Evolutionary conservation across 148 eudicot species (phyloP).

Genomic region (Rhododendron kiyosumense): DNA sequence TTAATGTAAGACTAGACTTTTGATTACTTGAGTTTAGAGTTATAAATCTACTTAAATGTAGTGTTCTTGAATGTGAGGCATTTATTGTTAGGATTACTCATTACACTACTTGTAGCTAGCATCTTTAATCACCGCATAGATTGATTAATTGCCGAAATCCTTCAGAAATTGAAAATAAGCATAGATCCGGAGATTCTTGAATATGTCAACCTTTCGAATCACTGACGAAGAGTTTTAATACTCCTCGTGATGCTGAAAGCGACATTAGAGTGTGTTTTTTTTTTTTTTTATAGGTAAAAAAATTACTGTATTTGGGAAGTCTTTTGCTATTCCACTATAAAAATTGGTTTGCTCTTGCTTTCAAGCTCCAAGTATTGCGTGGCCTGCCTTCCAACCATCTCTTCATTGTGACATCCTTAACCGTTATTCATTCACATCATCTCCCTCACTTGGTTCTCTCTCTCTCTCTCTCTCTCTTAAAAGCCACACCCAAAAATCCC

Average conservation of each 20-base stretch:
- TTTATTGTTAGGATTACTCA: neutral
- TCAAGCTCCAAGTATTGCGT: constrained; percentile 6
- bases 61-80: neutral
- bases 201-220: neutral
- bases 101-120: neutral
- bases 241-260: neutral
- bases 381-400: constrained; percentile 7
- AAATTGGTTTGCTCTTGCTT: neutral
- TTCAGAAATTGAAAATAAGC: neutral
- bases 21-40: neutral
- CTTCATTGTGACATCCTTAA: neutral
- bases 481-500: neutral
- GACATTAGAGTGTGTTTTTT: no score
- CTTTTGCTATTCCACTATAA: neutral
- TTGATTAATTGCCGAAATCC: neutral
- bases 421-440: constrained; percentile 9
- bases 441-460: constrained; percentile 4
- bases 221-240: neutral
- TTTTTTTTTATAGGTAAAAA: neutral
- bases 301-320: neutral
- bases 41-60: neutral
- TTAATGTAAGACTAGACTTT: neutral
- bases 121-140: neutral
- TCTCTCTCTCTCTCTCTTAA: neutral
- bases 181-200: neutral